phyloP scores from a whole-genome alignment of 345 rosid genomes.

The Chamaenerion angustifolium region DNA sequence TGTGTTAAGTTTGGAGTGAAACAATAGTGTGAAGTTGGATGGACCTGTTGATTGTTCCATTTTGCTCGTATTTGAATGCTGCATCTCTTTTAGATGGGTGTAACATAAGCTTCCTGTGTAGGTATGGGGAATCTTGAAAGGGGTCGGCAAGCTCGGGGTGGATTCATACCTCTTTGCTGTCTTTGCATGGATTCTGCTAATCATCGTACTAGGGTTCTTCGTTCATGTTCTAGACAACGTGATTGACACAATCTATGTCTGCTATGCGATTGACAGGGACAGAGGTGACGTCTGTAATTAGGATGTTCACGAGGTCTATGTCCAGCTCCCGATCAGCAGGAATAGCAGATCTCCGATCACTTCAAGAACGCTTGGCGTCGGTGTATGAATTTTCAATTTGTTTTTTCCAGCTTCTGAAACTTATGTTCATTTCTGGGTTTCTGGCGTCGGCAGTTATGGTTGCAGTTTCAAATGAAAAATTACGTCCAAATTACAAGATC shows the following conservation, averaged over 20 bases:
- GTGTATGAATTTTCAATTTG: slow-evolving; percentile 37
- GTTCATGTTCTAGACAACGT: slow-evolving; percentile 73
- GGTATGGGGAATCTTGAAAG: slow-evolving; percentile 57
- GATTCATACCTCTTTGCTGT: slow-evolving; percentile 44
- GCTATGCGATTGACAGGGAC: slow-evolving; percentile 74
- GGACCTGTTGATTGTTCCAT: too few species aligned
- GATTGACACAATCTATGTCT: slow-evolving; percentile 66
- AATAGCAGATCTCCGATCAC: slow-evolving; percentile 28
- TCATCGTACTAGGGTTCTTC: slow-evolving; percentile 47
- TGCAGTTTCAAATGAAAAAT: slow-evolving; percentile 28
- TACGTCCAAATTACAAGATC: slow-evolving; percentile 21
- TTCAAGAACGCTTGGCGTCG: slow-evolving; percentile 19
- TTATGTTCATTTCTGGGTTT: too few species aligned
- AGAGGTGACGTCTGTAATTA: slow-evolving; percentile 75
- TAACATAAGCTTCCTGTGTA: too few species aligned
- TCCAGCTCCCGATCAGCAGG: slow-evolving; percentile 55
- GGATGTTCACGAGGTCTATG: slow-evolving; percentile 81
- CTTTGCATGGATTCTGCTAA: slow-evolving; percentile 49
- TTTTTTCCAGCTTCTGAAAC: too few species aligned
- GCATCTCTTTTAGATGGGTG: too few species aligned
- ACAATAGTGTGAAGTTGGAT: too few species aligned
- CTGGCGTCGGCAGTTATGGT: slow-evolving; percentile 23
- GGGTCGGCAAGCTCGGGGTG: slow-evolving; percentile 43
- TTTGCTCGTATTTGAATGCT: too few species aligned
- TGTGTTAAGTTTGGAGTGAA: too few species aligned